Base-by-base conservation (phyloP, 2,329 filamentous ascomycete genomes). In the Gaeumannomyces sp. region DNA sequence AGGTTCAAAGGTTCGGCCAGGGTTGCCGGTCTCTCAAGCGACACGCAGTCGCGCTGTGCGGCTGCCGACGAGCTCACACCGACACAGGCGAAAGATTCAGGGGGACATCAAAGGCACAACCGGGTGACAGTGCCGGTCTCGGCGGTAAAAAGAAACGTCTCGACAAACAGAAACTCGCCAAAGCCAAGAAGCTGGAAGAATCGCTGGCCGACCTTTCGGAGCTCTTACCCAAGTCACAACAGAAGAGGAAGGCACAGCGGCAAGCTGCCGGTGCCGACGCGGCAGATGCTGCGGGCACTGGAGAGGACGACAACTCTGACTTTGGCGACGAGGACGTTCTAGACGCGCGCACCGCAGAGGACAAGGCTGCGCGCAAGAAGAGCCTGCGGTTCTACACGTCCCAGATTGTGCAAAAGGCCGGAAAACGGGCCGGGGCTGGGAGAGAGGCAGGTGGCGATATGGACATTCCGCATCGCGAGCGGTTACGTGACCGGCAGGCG, bases 321-420 rank as follows among this genome's bases (percentile, higher is more conserved):
- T 94, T 99, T 73, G 95, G 94, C 70, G 95, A 99, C 72, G 93
- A 97, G 74, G 89, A 91, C 22, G 79, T 82, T 4, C 84, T 98
- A 66, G 92, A 93, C 64, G 87, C 88, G 14, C 84, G 88, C 67
- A 88, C 94, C 67, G 89, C 92, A 0, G 91, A 90, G 58, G 92
- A 96, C 72, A 99, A 99, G 78, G 91, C 89, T 0, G 85, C 87
- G 66, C 91, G 91, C 76, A 97, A 95, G 83, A 97, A 96, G 82
- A 92, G 87, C 68, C 85, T 99, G 65, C 90, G 93, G 68, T 99
- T 99, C 82, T 99, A 99, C 83, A 98, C 96, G 2, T 97, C 93
- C 3, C 95, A 99, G 75, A 95, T 99, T 69, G 90, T 91, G 33
- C 94, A 98, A 75, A 98, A 97, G 78, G 88, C 92, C 65, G 96